These are phyloP conservation scores for Croton setiger DNA, from an alignment of 441 rosid genomes.

Conservation along the genomic window DNA sequence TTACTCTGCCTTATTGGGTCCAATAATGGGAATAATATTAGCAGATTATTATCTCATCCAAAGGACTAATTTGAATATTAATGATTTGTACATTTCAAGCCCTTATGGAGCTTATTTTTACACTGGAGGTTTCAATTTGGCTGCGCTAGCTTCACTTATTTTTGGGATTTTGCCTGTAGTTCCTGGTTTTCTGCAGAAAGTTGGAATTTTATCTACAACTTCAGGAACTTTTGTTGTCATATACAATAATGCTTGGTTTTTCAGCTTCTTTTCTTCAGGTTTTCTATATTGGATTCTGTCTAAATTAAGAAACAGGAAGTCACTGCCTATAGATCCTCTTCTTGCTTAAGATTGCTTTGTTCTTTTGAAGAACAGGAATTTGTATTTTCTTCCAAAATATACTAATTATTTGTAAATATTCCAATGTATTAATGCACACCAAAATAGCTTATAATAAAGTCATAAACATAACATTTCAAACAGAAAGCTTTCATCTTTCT, in stretches of 20 bases:
- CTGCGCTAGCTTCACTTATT: constrained; percentile 53
- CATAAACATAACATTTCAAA: too few relatives aligned
- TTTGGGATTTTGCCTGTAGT: constrained; percentile 74
- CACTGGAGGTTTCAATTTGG: constrained; percentile 58
- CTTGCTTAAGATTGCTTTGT: constrained; percentile 24
- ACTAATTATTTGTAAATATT: too few relatives aligned
- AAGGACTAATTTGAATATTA: constrained; percentile 35
- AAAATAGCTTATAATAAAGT: too few relatives aligned
- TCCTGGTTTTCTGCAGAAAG: constrained; percentile 74
- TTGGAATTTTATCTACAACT: constrained; percentile 41
- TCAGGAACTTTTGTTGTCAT: constrained; percentile 41
- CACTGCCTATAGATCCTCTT: constrained; percentile 41
- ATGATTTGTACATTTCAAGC: constrained; percentile 54
- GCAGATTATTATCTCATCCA: constrained; percentile 73
- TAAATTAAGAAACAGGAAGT: constrained; percentile 30
- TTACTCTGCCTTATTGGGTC: constrained; percentile 83
- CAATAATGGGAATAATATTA: constrained; percentile 70
- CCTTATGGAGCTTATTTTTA: constrained; percentile 65
- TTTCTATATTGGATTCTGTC: constrained; percentile 57
- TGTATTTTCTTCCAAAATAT: too few relatives aligned
- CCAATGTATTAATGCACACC: too few relatives aligned
- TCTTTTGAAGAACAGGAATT: too few relatives aligned
- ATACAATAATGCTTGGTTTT: constrained; percentile 88
- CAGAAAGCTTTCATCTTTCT: too few relatives aligned
- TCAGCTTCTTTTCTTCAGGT: constrained; percentile 68